These are phyloP conservation scores for Collybia nuda DNA, from an alignment of 768 basidiomycete genomes.

Conservation along the genomic window DNA sequence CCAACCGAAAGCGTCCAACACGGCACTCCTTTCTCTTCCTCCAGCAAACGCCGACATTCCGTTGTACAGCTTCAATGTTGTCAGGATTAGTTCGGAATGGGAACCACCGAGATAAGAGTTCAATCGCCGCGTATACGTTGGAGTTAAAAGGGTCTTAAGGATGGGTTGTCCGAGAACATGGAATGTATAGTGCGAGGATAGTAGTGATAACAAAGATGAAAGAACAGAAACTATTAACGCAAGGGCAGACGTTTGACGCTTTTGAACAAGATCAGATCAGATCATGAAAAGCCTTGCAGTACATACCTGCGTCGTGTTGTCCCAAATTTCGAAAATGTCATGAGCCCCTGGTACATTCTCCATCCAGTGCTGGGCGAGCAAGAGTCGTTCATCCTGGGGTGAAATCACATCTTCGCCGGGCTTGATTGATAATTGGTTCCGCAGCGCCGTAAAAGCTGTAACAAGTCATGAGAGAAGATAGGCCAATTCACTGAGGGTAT, in stretches of 20 bases:
- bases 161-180: slow-evolving; percentile 65
- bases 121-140: slow-evolving; percentile 53
- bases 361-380: slow-evolving; percentile 64
- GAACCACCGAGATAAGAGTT: slow-evolving; percentile 62
- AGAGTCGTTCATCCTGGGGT: slow-evolving; percentile 59
- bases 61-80: slow-evolving; percentile 63
- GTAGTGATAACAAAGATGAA: slow-evolving; percentile 57
- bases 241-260: slow-evolving; percentile 45
- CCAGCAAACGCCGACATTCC: slow-evolving; percentile 62
- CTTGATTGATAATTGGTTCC: slow-evolving; percentile 62
- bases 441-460: slow-evolving; percentile 48
- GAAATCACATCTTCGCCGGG: slow-evolving; percentile 44
- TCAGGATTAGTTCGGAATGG: slow-evolving; percentile 66
- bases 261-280: slow-evolving; percentile 4
- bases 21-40: slow-evolving; percentile 59
- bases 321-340: slow-evolving; percentile 68
- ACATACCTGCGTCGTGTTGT: slow-evolving; percentile 49
- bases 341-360: slow-evolving; percentile 52
- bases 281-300: not conserved
- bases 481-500: not conserved
- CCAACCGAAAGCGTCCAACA: slow-evolving; percentile 76
- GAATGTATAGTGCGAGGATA: slow-evolving; percentile 68
- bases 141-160: slow-evolving; percentile 56
- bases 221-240: slow-evolving; percentile 51
- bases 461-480: slow-evolving; percentile 9